Percentiles rank a stretch among this genome's conserved stretches.
Conservation (phyloP, 176 grass and related monocot genomes). For the Aechmea fasciata region DNA sequence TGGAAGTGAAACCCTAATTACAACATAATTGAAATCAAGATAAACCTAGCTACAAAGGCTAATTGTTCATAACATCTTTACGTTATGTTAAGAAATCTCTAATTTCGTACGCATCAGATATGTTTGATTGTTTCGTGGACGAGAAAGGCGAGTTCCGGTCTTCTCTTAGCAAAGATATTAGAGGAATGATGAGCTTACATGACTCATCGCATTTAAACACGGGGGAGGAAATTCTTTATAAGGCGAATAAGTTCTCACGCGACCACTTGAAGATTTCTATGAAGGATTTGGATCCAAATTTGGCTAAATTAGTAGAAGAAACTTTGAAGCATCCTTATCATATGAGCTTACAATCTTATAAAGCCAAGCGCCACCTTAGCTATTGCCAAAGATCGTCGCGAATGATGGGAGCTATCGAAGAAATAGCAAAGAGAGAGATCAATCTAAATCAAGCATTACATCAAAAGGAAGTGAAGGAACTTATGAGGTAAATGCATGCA, state of each 20-base stretch:
- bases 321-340: slow-evolving; percentile 3
- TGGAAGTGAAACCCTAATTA: too few relatives aligned
- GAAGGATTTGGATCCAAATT: background rate
- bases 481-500: background rate
- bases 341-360: slow-evolving; percentile 4
- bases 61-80: too few relatives aligned
- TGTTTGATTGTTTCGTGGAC: background rate
- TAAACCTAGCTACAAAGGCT: too few relatives aligned
- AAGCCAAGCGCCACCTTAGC: background rate
- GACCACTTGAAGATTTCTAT: background rate
- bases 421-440: slow-evolving; percentile 10
- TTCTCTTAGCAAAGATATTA: background rate
- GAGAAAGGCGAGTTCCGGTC: background rate
- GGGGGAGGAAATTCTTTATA: background rate
- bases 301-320: background rate
- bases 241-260: background rate
- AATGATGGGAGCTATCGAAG: background rate
- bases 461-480: background rate
- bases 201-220: background rate
- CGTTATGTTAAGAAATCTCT: background rate
- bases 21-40: too few relatives aligned
- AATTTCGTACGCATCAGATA: background rate
- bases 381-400: background rate
- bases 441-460: background rate
- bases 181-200: background rate